Evolutionary conservation across 257 asterid genomes (phyloP), one percentile per base, ranked within the genome.

Genomic region (Echites panduratus): DNA sequence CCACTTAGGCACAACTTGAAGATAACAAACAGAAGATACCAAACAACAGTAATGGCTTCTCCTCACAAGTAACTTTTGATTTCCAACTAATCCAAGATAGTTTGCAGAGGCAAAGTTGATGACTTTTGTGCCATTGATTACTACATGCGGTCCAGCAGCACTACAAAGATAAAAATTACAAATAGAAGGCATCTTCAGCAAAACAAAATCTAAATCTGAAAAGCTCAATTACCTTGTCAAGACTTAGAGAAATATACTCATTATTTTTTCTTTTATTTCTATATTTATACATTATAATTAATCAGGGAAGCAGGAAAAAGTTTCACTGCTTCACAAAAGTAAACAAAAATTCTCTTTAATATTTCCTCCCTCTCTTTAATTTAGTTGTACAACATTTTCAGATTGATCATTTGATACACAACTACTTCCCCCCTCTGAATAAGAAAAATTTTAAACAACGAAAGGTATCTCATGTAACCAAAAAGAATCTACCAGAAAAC

Each of bases 61-160:
- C 45, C 87, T 75, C 84, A 93, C 97, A 68, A 85, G 94, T 77
- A 93, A 77, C 80, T 84, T 89, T 64, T 81, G 92, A 78, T 91
- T 85, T 59, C 98, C 98, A 66, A 91, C 43, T 72, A 93, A 86
- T 65, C 98, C 98, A 75, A 93, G 97, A 81, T 91, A 93, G 83
- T 93, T 90, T 66, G 97, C 97, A 16, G 97, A 91, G 29, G 99
- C 83, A 82, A 91, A 90, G 84, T 94, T 94, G 78, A 89, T 77
- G 47, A 91, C 97, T 62, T 91, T 92, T 75, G 72, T 78, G 54
- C 97, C 97, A 70, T 88, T 84, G 77, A 91, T 78, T 58, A 82
- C 70, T 71, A 91, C 62, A 87, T 88, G 99, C 24, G 99, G 95
- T 38, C 96, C 99, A 54, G 99, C 97, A 83, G 98, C 96, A 84